A percentile compares a stretch with the other conserved stretches of the same genome.
phyloP scores from a whole-genome alignment of 2,329 filamentous ascomycete species.

The Penicillium sp. region DNA sequence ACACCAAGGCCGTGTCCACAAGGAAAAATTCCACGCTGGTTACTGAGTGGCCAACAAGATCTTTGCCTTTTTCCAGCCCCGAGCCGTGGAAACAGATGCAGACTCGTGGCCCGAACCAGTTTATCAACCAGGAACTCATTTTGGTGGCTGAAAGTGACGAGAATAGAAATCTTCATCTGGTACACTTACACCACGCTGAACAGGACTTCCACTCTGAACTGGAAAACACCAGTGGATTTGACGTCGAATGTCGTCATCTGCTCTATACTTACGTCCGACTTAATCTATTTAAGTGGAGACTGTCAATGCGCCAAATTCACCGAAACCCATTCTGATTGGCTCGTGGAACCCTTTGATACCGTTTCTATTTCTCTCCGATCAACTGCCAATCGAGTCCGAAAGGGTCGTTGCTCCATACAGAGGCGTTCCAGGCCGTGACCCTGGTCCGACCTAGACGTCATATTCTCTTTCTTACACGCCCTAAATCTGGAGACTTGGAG shows the following conservation, averaged over 20 bases:
- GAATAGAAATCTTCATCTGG: too few species aligned
- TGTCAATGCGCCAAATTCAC: conserved; percentile 10
- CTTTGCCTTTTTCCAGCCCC: background rate
- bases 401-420: conserved; percentile 8
- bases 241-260: conserved; percentile 25
- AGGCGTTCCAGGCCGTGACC: conserved; percentile 9
- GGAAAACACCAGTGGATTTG: too few species aligned
- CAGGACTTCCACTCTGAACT: too few species aligned
- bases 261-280: conserved; percentile 19
- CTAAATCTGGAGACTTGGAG: background rate
- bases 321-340: conserved; percentile 10
- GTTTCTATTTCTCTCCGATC: conserved; percentile 1
- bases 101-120: conserved; percentile 11
- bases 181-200: too few species aligned
- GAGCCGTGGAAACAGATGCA: conserved; percentile 18
- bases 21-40: background rate
- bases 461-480: background rate
- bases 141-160: background rate
- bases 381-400: background rate
- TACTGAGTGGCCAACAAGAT: background rate
- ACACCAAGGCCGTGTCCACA: conserved; percentile 11
- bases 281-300: conserved; percentile 27
- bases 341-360: background rate
- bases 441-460: conserved; percentile 18
- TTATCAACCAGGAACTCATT: conserved; percentile 1